Evolutionary conservation across 2,329 filamentous ascomycete genomes (phyloP).

Genomic region (Aspergillus melleus): DNA sequence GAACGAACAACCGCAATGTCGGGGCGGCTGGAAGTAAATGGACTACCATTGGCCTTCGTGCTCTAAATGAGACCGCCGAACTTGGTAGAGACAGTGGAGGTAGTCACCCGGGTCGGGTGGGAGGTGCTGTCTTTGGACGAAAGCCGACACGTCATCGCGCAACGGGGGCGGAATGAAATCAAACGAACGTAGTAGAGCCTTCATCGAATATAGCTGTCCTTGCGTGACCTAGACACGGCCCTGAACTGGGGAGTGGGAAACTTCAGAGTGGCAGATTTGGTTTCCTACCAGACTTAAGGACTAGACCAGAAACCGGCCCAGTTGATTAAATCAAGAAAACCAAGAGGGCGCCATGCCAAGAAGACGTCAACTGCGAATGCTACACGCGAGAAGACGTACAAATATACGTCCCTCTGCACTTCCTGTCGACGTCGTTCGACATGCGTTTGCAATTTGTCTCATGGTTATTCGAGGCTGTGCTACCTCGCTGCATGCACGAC

Average conservation of each 20-base stretch:
- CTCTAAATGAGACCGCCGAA: not conserved
- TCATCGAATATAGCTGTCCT: not conserved
- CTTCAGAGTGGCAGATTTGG: not conserved
- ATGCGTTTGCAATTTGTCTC: not conserved
- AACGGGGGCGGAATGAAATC: not conserved
- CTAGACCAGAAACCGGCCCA: not conserved
- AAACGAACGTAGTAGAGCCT: not conserved
- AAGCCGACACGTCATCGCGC: not conserved
- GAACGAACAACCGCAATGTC: not conserved
- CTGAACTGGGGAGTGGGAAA: too few species aligned
- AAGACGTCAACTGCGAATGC: too few species aligned
- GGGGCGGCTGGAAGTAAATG: too few species aligned
- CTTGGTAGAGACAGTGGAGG: not conserved
- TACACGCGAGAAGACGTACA: too few species aligned
- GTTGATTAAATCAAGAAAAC: too few species aligned
- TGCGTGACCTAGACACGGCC: too few species aligned
- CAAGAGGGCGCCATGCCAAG: too few species aligned
- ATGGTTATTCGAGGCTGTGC: too few species aligned
- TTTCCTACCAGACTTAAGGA: not conserved
- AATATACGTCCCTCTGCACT: not conserved
- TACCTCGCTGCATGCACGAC: not conserved
- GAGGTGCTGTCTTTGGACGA: not conserved
- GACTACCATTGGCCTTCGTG: too few species aligned
- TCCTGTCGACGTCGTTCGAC: not conserved
- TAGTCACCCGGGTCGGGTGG: not conserved